Conservation (phyloP, 768 basidiomycete species). For the Coprinopsis strossmayeri region DNA sequence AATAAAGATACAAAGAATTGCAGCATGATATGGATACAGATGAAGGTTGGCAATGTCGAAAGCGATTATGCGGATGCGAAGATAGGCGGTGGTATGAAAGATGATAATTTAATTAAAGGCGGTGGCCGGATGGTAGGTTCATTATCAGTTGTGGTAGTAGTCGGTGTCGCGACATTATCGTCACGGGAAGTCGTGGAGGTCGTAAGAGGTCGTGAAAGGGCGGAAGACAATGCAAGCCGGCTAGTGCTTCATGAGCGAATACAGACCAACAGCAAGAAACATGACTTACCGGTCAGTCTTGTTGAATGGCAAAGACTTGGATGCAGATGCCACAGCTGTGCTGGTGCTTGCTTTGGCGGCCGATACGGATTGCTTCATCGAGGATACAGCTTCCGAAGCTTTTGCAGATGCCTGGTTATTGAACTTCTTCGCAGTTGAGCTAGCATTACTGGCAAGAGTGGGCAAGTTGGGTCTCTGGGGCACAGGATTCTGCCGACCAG, state of each 20-base stretch:
- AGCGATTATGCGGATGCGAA: conserved; percentile 56
- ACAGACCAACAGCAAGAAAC: conserved; percentile 26
- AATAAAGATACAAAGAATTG: conserved; percentile 15
- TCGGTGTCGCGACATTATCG: conserved; percentile 6
- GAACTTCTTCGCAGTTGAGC: conserved; percentile 33
- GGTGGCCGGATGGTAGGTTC: conserved; percentile 29
- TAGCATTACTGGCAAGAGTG: conserved; percentile 25
- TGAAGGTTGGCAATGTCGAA: conserved; percentile 1
- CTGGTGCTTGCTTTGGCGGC: conserved; percentile 17
- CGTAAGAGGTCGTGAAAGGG: conserved; percentile 11
- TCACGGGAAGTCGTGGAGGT: too few species aligned
- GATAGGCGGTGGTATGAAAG: conserved; percentile 62
- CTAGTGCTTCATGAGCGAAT: conserved; percentile 66
- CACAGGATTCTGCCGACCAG: conserved; percentile 8
- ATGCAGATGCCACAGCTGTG: conserved; percentile 15
- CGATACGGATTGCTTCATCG: conserved; percentile 24
- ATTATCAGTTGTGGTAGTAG: conserved; percentile 7
- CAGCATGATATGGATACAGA: conserved; percentile 18
- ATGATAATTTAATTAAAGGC: conserved; percentile 32
- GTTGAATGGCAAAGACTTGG: conserved; percentile 34
- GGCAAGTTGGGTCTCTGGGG: conserved; percentile 13
- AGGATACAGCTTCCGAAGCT: conserved; percentile 15
- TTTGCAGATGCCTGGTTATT: conserved; percentile 31
- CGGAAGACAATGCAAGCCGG: too few species aligned
- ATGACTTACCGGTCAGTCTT: conserved; percentile 61